Conservation (phyloP, 257 asterid genomes). For the Lantana camara region DNA sequence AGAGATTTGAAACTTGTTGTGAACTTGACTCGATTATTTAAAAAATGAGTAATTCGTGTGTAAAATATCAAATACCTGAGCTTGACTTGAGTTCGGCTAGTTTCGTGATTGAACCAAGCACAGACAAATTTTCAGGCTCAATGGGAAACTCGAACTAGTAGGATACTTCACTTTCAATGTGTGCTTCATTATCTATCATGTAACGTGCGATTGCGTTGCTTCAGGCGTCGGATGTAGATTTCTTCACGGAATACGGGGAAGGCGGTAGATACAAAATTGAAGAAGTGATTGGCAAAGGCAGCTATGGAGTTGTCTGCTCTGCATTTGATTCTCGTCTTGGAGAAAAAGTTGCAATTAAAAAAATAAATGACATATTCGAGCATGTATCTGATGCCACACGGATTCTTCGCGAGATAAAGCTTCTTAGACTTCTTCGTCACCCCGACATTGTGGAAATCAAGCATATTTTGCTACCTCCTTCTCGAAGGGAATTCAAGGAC, state of each 20-base stretch:
- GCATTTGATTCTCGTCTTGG: slow-evolving; percentile 89
- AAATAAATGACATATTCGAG: slow-evolving; percentile 91
- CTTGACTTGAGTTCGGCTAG: too few relatives aligned
- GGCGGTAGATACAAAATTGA: slow-evolving; percentile 89
- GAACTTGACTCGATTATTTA: too few relatives aligned
- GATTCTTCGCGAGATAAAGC: slow-evolving; percentile 93
- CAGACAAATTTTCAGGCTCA: too few relatives aligned
- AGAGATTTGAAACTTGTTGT: too few relatives aligned
- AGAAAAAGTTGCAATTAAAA: slow-evolving; percentile 93
- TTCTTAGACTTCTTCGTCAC: slow-evolving; percentile 94
- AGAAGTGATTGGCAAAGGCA: slow-evolving; percentile 98
- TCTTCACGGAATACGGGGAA: slow-evolving; percentile 97
- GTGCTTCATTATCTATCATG: too few relatives aligned
- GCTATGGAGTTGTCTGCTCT: slow-evolving; percentile 96
- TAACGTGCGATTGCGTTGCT: slow-evolving; percentile 6
- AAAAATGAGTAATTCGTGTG: neutral
- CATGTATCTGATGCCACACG: slow-evolving; percentile 98
- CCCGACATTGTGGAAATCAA: slow-evolving; percentile 97
- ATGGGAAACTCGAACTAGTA: too few relatives aligned
- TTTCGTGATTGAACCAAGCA: too few relatives aligned
- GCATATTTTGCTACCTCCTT: slow-evolving; percentile 92
- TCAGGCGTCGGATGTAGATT: slow-evolving; percentile 83
- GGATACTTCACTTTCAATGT: too few relatives aligned
- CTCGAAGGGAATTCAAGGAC: slow-evolving; percentile 93
- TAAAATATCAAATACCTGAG: too few relatives aligned